Evolutionary conservation across 768 basidiomycete species (phyloP).

Genomic region (Termitomyces sp.): DNA sequence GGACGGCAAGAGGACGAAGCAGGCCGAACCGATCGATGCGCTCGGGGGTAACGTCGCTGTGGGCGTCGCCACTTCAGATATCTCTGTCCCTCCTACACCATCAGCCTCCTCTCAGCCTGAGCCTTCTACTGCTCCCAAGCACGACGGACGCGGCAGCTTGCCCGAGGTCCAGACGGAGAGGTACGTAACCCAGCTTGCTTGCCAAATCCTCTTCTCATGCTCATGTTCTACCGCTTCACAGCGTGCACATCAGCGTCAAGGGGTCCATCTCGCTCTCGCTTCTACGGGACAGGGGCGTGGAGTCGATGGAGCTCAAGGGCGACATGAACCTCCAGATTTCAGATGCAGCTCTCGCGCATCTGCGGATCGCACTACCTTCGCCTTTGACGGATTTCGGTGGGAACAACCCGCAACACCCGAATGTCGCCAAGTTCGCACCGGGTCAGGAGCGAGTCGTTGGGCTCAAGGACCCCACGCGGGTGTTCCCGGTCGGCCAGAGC

Average conservation of each 20-base stretch:
- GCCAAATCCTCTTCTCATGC: background rate
- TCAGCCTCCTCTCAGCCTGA: slow-evolving; percentile 40
- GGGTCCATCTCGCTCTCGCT: slow-evolving; percentile 81
- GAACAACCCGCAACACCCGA: slow-evolving; percentile 82
- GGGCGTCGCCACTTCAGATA: slow-evolving; percentile 33
- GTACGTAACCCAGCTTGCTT: slow-evolving; percentile 39
- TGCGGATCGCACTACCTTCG: slow-evolving; percentile 65
- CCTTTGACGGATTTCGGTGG: slow-evolving; percentile 60
- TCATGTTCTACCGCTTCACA: slow-evolving; percentile 28
- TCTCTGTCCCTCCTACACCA: slow-evolving; percentile 52
- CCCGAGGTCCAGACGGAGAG: slow-evolving; percentile 77
- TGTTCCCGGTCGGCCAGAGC: slow-evolving; percentile 87
- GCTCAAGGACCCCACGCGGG: slow-evolving; percentile 77
- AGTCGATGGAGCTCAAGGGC: slow-evolving; percentile 89
- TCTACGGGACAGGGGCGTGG: slow-evolving; percentile 87
- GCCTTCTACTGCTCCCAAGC: slow-evolving; percentile 41
- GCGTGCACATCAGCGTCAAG: slow-evolving; percentile 84
- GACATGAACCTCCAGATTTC: slow-evolving; percentile 91
- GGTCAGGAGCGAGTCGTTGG: slow-evolving; percentile 69
- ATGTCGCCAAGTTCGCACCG: slow-evolving; percentile 83
- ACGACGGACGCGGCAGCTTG: slow-evolving; percentile 57
- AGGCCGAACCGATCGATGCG: slow-evolving; percentile 84
- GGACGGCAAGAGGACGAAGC: slow-evolving; percentile 87
- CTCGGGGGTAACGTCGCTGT: slow-evolving; percentile 76
- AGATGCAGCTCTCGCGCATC: slow-evolving; percentile 68